Evolutionary conservation across 352 stramenopile species (phyloP).

Genomic region (Phytopythium sindhum): DNA sequence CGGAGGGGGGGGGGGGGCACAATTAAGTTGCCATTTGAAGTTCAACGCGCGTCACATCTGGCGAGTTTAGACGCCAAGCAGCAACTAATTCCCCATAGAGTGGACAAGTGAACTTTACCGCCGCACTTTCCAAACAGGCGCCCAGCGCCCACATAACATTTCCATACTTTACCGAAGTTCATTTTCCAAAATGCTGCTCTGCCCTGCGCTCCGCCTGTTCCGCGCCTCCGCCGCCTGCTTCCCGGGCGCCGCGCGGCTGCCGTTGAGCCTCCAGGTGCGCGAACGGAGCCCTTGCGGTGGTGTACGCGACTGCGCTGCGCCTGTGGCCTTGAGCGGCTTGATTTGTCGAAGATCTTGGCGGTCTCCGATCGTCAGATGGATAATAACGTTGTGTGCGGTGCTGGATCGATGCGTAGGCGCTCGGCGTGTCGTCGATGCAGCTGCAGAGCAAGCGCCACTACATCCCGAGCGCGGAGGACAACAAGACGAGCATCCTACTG

Average conservation of each 20-base stretch:
- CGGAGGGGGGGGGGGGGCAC: not conserved
- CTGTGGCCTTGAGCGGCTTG: too few species aligned
- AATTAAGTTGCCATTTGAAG: not conserved
- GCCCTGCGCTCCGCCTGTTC: not conserved
- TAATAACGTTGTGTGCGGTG: not conserved
- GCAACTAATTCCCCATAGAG: too few species aligned
- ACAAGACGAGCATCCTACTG: slow-evolving; percentile 78
- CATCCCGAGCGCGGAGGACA: slow-evolving; percentile 32
- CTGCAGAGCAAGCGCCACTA: slow-evolving; percentile 3
- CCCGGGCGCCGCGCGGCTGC: not conserved
- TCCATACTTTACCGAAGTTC: not conserved
- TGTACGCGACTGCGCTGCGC: too few species aligned
- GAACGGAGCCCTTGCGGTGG: not conserved
- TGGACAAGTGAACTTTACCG: too few species aligned
- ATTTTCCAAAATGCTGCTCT: slow-evolving; percentile 6
- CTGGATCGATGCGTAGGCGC: not conserved
- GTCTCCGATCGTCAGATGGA: not conserved
- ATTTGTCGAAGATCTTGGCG: not conserved
- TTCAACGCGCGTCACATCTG: not conserved
- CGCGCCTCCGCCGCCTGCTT: not conserved
- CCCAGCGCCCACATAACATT: not conserved
- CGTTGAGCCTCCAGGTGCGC: slow-evolving; percentile 4
- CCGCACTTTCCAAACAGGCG: slow-evolving; percentile 3
- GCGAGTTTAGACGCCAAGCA: not conserved
- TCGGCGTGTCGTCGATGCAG: slow-evolving; percentile 4